Evolutionary conservation across 306 rosid genomes (phyloP).

Genomic region (Hippophae gyantsensis): DNA sequence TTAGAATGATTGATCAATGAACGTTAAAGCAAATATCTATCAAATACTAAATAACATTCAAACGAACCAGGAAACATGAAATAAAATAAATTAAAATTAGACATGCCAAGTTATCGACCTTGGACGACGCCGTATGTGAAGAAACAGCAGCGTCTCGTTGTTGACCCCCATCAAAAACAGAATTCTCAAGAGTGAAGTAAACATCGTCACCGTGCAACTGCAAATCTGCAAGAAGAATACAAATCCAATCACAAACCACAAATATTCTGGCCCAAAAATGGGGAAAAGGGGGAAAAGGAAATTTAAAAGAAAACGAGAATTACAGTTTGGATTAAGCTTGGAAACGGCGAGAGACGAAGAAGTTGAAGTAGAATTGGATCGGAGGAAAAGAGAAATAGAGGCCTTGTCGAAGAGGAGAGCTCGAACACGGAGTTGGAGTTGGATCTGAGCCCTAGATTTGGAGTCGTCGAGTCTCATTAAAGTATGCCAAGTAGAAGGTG

Average conservation of each 20-base stretch:
- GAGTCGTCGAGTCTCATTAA: conserved; percentile 57
- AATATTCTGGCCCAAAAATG: background rate
- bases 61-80: background rate
- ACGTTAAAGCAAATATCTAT: background rate
- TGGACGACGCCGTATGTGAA: conserved; percentile 29
- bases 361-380: conserved; percentile 26
- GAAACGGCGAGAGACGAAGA: conserved; percentile 34
- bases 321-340: conserved; percentile 54
- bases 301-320: conserved; percentile 8
- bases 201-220: conserved; percentile 75
- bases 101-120: conserved; percentile 25
- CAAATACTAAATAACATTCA: background rate
- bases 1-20: too few species aligned
- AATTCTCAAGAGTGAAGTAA: conserved; percentile 60
- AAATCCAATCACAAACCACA: background rate
- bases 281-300: background rate
- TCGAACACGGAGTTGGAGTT: conserved; percentile 78
- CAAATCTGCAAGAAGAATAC: conserved; percentile 38
- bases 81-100: background rate
- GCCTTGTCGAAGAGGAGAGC: conserved; percentile 96
- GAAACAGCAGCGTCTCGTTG: conserved; percentile 32
- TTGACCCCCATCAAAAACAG: conserved; percentile 35
- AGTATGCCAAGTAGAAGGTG: conserved; percentile 72
- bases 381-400: conserved; percentile 48
- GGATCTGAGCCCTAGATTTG: conserved; percentile 63